Conservation (phyloP, 306 rosid genomes). For the Vigna mungo region DNA sequence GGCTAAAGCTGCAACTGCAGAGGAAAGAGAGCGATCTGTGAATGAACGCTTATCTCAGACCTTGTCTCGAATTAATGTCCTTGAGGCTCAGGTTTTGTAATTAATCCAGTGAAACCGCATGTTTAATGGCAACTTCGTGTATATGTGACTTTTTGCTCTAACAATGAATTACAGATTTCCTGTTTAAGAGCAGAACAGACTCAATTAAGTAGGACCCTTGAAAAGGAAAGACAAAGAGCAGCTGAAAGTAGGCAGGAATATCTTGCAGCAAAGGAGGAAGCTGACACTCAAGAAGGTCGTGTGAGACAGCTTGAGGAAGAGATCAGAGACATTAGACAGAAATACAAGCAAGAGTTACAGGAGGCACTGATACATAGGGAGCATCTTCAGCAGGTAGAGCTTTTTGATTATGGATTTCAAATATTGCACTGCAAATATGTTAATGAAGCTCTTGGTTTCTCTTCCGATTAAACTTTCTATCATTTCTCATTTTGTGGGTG, state of each 20-base stretch:
- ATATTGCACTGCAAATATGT: slow-evolving; percentile 21
- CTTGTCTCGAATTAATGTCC: slow-evolving; percentile 95
- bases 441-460: slow-evolving; percentile 35
- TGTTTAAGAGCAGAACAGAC: slow-evolving; percentile 97
- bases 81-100: slow-evolving; percentile 94
- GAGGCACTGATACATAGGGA: slow-evolving; percentile 86
- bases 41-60: slow-evolving; percentile 96
- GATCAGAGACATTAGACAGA: slow-evolving; percentile 75
- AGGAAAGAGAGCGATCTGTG: slow-evolving; percentile 91
- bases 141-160: slow-evolving; percentile 39
- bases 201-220: slow-evolving; percentile 91
- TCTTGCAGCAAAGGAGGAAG: slow-evolving; percentile 97
- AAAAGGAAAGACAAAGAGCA: slow-evolving; percentile 98
- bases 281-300: slow-evolving; percentile 96
- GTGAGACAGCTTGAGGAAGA: slow-evolving; percentile 91
- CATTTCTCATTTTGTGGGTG: slow-evolving; percentile 23
- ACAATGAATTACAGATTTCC: slow-evolving; percentile 77
- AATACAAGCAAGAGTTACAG: slow-evolving; percentile 92
- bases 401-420: slow-evolving; percentile 39
- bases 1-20: slow-evolving; percentile 92
- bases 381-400: slow-evolving; percentile 87
- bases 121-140: slow-evolving; percentile 29
- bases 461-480: slow-evolving; percentile 24
- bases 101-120: slow-evolving; percentile 41
- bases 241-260: slow-evolving; percentile 99